Base-by-base conservation (phyloP, 352 stramenopile genomes). In the Phytophthora tentaculata region DNA sequence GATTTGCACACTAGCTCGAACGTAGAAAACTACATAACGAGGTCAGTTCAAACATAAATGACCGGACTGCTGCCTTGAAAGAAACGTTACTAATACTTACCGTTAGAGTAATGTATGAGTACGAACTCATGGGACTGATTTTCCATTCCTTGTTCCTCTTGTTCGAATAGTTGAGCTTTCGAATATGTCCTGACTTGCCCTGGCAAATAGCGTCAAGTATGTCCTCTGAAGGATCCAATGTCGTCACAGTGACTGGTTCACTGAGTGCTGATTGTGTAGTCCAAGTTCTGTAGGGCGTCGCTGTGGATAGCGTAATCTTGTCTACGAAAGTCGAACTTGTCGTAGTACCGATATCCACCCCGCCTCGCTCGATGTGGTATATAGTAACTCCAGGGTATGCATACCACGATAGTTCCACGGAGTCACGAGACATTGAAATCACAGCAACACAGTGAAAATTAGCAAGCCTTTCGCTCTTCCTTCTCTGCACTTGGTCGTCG, bases 1-100 rank as follows among this genome's bases (percentile, higher is more conserved):
- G 83, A 43, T 93, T n/a, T 78, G 26, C 84, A 91, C 52, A 91
- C 84, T 2, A 90, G 74, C 28, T 87, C 74, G 50, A 93, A 93
- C 0, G 22, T 49, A 10, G 56, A 56, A 52, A 79, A 73, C 63
- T 79, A 28, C 14, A 47, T 20, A 7, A 55, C 6, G 41, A 19
- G 35, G 14, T 19, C 12, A 43, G 14, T 43, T 43, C 14, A 43
- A 47, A 52, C 20, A 22, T 29, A 28, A 44, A 22, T 12, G 20
- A 20, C 13, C n/a, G 3, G 8, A 3, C 16, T 29, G 8, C 35
- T 8, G 35, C 16, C 20, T 45, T 47, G 2, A 10, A 43, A n/a
- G n/a, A n/a, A n/a, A n/a, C n/a, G n/a, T n/a, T n/a, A n/a, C n/a
- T n/a, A n/a, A 14, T 43, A 43, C 68, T 57, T 70, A 80, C 73